phyloP scores from a whole-genome alignment of 495 filamentous ascomycete genomes.

The Penicillium flavigenum region DNA sequence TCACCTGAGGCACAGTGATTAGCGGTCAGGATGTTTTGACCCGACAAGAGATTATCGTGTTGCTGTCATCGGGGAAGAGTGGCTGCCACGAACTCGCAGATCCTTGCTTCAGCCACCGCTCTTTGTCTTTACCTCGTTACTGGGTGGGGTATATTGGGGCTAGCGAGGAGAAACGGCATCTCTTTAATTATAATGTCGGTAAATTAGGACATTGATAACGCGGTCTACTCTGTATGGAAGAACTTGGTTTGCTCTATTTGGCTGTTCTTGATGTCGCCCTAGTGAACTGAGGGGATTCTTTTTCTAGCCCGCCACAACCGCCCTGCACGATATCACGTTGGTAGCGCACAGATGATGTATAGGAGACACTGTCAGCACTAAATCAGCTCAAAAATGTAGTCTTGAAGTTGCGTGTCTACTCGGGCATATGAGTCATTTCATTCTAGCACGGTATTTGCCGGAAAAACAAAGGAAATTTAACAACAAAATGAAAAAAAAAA shows the following conservation, averaged over 20 bases:
- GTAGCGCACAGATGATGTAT: slow-evolving; percentile 15
- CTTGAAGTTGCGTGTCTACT: not conserved
- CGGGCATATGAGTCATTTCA: not conserved
- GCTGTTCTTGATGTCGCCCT: not conserved
- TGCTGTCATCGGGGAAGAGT: not conserved
- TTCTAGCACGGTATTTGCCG: not conserved
- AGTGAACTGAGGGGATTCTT: not conserved
- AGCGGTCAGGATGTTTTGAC: slow-evolving; percentile 6
- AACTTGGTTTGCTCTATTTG: slow-evolving; percentile 1
- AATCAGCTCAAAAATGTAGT: not conserved
- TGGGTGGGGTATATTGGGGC: slow-evolving; percentile 6
- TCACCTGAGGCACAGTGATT: not conserved
- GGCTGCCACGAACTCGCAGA: slow-evolving; percentile 7
- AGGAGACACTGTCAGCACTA: not conserved
- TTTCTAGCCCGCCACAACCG: slow-evolving; percentile 30
- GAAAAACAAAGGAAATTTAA: not conserved
- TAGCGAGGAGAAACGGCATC: not conserved
- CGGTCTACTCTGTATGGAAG: slow-evolving; percentile 3
- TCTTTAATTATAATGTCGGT: not conserved
- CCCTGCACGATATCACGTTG: slow-evolving; percentile 20
- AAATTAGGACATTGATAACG: slow-evolving; percentile 14
- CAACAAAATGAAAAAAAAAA: not conserved
- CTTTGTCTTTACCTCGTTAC: slow-evolving; percentile 2
- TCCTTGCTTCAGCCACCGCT: slow-evolving; percentile 19
- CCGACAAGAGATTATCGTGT: not conserved